Evolutionary conservation across 257 asterid species (phyloP), one percentile per base, ranked within the genome.

Genomic region (Osmanthus fragrans): DNA sequence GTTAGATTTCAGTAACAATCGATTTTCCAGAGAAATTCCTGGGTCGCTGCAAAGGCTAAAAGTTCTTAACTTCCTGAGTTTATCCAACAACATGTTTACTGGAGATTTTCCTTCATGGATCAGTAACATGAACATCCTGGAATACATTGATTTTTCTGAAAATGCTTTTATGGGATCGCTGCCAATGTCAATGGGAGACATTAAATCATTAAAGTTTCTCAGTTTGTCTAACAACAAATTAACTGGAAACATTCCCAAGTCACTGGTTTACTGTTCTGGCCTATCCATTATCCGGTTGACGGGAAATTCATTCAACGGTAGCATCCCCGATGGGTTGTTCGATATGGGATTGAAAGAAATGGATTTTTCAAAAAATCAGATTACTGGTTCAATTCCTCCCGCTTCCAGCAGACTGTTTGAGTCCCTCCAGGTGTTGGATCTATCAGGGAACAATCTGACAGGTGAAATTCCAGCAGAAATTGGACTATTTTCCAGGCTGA

Each of bases 51-150:
- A 87, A 54, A 79, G 56, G 80, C 89, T 92, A 6, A 86, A 79
- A 2, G 77, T 75, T 11, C 87, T 93, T 68, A 70, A 23, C 1
- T 77, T 74, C 68, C 74, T 96, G 21, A 82, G 87, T 73, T 60
- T 90, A 33, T 82, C 92, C 23, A 80, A 84, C 54, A 95, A 95
- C 56, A 25, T 84, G 56, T 70, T 95, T 36, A 72, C 74, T 63
- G 99, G 97, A 65, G 89, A 80, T 15, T 92, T 96, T 78, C 99
- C 99, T 73, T 80, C 71, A 18, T 92, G 98, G 98, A 85, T 93
- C 65, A 76, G 82, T 7, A 81, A 84, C 25, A 51, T 89, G 82
- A 79, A 63, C 76, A 83, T 83, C 80, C 82, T 96, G 73, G 88
- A 90, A 30, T 64, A 68, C 78, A 0, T 88, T 0, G 97, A 95